A percentile compares a stretch with the other conserved stretches of the same genome.
These are phyloP conservation scores for Protomyces gravidus DNA, from an alignment of 1,139 yeast species.

Conservation along the genomic window DNA sequence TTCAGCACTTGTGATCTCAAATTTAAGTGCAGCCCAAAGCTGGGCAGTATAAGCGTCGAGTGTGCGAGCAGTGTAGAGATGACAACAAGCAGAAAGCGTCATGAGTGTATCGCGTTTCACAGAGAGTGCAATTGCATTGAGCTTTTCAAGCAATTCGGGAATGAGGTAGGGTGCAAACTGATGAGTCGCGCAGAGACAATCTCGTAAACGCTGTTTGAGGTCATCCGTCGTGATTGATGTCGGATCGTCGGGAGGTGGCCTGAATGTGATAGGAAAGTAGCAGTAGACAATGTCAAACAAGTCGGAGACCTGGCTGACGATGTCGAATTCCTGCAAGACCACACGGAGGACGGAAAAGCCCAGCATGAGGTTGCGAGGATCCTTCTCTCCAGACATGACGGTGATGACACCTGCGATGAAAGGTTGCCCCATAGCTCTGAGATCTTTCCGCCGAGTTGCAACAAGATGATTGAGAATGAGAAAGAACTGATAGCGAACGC, in stretches of 20 bases:
- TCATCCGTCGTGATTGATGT: constrained; percentile 74
- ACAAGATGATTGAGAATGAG: constrained; percentile 47
- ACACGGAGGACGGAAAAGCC: constrained; percentile 59
- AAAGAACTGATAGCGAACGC: constrained; percentile 60
- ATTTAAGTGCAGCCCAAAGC: constrained; percentile 84
- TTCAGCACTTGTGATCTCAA: constrained; percentile 68
- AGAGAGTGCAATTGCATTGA: constrained; percentile 72
- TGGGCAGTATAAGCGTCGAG: constrained; percentile 59
- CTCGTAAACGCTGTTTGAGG: constrained; percentile 55
- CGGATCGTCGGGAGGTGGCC: constrained; percentile 81
- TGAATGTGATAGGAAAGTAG: constrained; percentile 90
- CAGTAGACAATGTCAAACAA: constrained; percentile 86
- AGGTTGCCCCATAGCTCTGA: constrained; percentile 41
- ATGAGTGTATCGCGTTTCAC: constrained; percentile 73
- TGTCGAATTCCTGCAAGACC: constrained; percentile 50
- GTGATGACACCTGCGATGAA: constrained; percentile 58
- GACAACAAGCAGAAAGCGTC: constrained; percentile 57
- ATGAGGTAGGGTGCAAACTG: constrained; percentile 68
- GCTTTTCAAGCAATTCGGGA: constrained; percentile 74
- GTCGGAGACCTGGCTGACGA: constrained; percentile 44
- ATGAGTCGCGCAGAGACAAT: constrained; percentile 58
- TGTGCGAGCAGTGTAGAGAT: constrained; percentile 49
- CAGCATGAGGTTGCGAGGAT: constrained; percentile 74
- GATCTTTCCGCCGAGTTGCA: constrained; percentile 36
- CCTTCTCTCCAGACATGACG: constrained; percentile 83